phyloP scores from a whole-genome alignment of 2,329 filamentous ascomycete species.

The Cadophora gregata region DNA sequence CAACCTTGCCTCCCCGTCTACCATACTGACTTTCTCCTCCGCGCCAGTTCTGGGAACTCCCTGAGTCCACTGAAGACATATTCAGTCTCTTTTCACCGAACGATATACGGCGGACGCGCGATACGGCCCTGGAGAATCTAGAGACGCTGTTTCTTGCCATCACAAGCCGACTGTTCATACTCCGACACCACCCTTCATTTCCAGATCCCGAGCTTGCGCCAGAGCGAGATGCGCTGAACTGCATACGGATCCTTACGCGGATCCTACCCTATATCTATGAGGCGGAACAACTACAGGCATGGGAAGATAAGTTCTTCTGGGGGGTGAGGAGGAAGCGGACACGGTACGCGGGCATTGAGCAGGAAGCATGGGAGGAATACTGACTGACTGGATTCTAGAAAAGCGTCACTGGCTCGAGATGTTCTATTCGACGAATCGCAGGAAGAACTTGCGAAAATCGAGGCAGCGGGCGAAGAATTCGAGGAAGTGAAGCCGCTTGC shows the following conservation, averaged over 20 bases:
- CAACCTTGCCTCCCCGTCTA: constrained; percentile 15
- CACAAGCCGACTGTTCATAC: constrained; percentile 79
- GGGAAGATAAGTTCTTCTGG: constrained; percentile 98
- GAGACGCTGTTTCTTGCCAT: constrained; percentile 87
- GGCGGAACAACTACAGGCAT: constrained; percentile 77
- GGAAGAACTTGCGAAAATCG: constrained; percentile 56
- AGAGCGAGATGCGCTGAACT: constrained; percentile 91
- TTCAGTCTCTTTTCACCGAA: constrained; percentile 93
- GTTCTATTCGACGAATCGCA: constrained; percentile 83
- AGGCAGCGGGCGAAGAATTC: constrained; percentile 64
- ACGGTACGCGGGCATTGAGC: constrained; percentile 35
- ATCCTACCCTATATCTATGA: constrained; percentile 93
- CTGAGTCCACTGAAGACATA: constrained; percentile 93
- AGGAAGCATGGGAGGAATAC: neutral
- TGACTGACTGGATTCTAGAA: constrained; percentile 50
- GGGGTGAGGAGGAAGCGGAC: constrained; percentile 73
- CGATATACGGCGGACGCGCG: constrained; percentile 86
- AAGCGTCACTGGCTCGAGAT: constrained; percentile 70
- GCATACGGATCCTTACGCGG: constrained; percentile 87
- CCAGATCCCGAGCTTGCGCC: constrained; percentile 83
- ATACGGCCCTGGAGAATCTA: constrained; percentile 83
- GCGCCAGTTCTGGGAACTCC: constrained; percentile 93
- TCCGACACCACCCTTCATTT: constrained; percentile 90
- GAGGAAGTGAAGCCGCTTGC: constrained; percentile 87
- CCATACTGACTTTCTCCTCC: constrained; percentile 24